These are phyloP conservation scores for Talaromyces atroroseus DNA, from an alignment of 2,329 filamentous ascomycete species.

Conservation along the genomic window DNA sequence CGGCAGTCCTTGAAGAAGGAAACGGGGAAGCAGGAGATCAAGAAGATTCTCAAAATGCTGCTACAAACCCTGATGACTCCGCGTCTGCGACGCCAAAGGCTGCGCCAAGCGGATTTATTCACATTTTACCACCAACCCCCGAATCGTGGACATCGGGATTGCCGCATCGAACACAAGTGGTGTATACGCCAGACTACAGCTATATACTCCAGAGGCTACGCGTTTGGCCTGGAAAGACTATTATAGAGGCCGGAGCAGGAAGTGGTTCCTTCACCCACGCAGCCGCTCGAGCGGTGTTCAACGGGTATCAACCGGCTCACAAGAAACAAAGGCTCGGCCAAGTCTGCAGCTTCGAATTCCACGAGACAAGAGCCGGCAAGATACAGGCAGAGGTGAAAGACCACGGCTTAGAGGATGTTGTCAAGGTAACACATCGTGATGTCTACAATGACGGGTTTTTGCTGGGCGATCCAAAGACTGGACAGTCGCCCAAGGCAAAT, in stretches of 20 bases:
- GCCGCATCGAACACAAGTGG: slow-evolving; percentile 48
- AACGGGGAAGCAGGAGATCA: not conserved
- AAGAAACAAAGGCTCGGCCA: slow-evolving; percentile 33
- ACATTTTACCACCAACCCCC: slow-evolving; percentile 45
- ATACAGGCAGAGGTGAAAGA: slow-evolving; percentile 39
- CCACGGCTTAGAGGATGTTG: slow-evolving; percentile 41
- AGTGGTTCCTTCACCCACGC: slow-evolving; percentile 50
- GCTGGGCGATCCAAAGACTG: slow-evolving; percentile 27
- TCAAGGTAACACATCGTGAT: slow-evolving; percentile 44
- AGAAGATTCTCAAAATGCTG: slow-evolving; percentile 31
- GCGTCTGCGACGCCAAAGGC: slow-evolving; percentile 21
- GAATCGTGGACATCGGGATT: slow-evolving; percentile 48
- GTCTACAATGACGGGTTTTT: slow-evolving; percentile 47
- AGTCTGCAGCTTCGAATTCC: slow-evolving; percentile 49
- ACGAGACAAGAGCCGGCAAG: slow-evolving; percentile 38
- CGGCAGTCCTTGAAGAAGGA: slow-evolving; percentile 9
- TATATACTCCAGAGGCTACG: slow-evolving; percentile 47
- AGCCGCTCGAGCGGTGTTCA: slow-evolving; percentile 45
- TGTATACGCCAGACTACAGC: slow-evolving; percentile 51
- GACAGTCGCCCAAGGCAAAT: slow-evolving; percentile 39
- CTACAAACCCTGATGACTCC: slow-evolving; percentile 22
- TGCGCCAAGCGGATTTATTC: slow-evolving; percentile 44
- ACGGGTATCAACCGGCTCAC: slow-evolving; percentile 31
- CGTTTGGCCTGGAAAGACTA: slow-evolving; percentile 40
- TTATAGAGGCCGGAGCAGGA: slow-evolving; percentile 49